Evolutionary conservation across 106 monocot genomes (phyloP), one percentile per base, ranked within the genome.

Genomic region (Platanthera zijinensis): DNA sequence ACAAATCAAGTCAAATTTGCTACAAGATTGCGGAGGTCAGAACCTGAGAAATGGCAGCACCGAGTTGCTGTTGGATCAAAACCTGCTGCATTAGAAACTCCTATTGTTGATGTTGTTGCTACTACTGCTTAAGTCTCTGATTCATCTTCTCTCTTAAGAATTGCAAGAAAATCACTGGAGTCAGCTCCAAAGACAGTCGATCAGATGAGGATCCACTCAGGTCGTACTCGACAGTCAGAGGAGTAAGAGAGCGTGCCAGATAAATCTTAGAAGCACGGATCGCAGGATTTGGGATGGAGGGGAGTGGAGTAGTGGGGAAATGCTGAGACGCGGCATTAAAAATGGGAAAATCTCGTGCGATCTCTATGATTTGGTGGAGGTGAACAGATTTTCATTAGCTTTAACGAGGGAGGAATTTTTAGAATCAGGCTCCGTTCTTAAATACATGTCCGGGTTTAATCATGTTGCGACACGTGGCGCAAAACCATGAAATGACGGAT

Each of bases 11-110:
- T 72, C 51, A 10, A 71, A 71, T 71, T 18, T 71, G 32, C 10
- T 5, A 48, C n/a, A 18, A 11, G 46, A 32, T 7, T 15, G 8
- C 10, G 3, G 50, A 46, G 57, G 75, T 18, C 12, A 49, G 68
- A 50, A 88, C 90, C 90, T 87, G 90, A 22, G 87, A 79, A 77
- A 90, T 90, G 73, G 90, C 83, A 2, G 83, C 84, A 8, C 84
- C 86, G 1, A 89, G 82, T 52, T 90, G 87, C 71, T 90, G 85
- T 51, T 83, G 85, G 30, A 90, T 79, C 81, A 87, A 69, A 18
- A 73, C 77, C 81, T 90, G 90, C 77, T 90, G 87, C 85, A 90
- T 85, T 52, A 90, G 64, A 22, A 87, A 84, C 51, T 83, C 78
- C 78, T 30, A 75, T 77, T 52, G 83, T 75, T 75, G 83, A 5